Evolutionary conservation across 2,329 filamentous ascomycete species (phyloP).

Genomic region (Aspergillus sp.): DNA sequence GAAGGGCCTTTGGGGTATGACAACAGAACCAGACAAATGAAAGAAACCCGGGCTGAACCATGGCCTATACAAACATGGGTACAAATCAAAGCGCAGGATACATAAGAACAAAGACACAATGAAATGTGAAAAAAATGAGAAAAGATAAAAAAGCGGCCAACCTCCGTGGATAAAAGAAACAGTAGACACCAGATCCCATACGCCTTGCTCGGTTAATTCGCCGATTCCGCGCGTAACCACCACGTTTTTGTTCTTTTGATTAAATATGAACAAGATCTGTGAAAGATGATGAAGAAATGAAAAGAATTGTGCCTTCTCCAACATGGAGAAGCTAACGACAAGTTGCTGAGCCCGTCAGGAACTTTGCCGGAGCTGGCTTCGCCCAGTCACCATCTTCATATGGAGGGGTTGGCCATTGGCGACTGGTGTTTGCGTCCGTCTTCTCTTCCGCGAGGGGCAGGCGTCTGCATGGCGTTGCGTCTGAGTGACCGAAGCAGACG

Average conservation of each 20-base stretch:
- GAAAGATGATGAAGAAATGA: slow-evolving; percentile 19
- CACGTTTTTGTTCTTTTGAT: slow-evolving; percentile 23
- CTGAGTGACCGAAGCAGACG: slow-evolving; percentile 67
- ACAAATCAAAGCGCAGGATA: slow-evolving; percentile 17
- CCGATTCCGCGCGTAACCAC: slow-evolving; percentile 27
- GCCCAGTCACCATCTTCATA: slow-evolving; percentile 95
- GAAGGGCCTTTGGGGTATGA: slow-evolving; percentile 44
- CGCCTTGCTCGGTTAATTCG: slow-evolving; percentile 32
- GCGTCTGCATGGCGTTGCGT: slow-evolving; percentile 59
- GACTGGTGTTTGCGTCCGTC: slow-evolving; percentile 52
- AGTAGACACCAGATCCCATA: slow-evolving; percentile 31
- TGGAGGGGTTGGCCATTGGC: slow-evolving; percentile 92
- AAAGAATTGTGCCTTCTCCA: slow-evolving; percentile 7
- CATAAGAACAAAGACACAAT: slow-evolving; percentile 14
- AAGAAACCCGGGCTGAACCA: slow-evolving; percentile 23
- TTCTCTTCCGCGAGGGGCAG: slow-evolving; percentile 66
- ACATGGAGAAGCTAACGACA: slow-evolving; percentile 32
- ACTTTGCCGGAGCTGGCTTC: slow-evolving; percentile 76
- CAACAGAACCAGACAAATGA: slow-evolving; percentile 30
- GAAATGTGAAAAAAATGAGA: slow-evolving; percentile 12
- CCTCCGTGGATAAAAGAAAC: slow-evolving; percentile 22
- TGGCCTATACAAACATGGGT: slow-evolving; percentile 24
- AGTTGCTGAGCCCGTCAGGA: slow-evolving; percentile 62
- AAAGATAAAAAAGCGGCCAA: slow-evolving; percentile 23
- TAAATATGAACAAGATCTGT: slow-evolving; percentile 21